phyloP scores from a whole-genome alignment of 2,329 filamentous ascomycete genomes.

The Exserohilum turcica region DNA sequence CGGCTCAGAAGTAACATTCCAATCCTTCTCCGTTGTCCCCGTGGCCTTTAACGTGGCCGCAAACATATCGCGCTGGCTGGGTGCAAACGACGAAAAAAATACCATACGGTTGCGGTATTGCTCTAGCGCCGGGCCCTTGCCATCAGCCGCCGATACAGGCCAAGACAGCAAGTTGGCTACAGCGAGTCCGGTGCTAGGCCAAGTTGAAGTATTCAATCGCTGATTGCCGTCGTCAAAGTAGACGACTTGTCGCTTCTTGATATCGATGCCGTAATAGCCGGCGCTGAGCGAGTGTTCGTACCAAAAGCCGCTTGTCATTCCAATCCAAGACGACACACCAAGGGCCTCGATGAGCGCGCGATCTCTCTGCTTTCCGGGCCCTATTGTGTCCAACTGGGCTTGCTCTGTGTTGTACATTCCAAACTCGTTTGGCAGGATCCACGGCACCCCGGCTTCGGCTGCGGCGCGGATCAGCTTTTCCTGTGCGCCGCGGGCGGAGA shows the following conservation, averaged over 20 bases:
- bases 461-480: constrained; percentile 44
- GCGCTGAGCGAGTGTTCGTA: constrained; percentile 46
- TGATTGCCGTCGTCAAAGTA: constrained; percentile 42
- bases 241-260: constrained; percentile 32
- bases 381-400: constrained; percentile 11
- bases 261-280: constrained; percentile 45
- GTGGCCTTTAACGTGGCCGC: constrained; percentile 42
- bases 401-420: constrained; percentile 38
- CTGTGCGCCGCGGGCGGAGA: constrained; percentile 33
- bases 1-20: constrained; percentile 50
- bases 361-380: constrained; percentile 15
- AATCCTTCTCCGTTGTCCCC: constrained; percentile 42
- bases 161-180: constrained; percentile 44
- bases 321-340: constrained; percentile 35
- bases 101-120: constrained; percentile 41
- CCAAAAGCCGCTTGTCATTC: constrained; percentile 38
- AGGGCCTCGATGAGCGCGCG: constrained; percentile 23
- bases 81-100: constrained; percentile 44
- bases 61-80: constrained; percentile 48
- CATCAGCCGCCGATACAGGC: constrained; percentile 23
- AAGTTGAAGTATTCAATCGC: constrained; percentile 39
- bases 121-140: not conserved
- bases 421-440: constrained; percentile 49
- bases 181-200: constrained; percentile 37
- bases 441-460: constrained; percentile 45